Evolutionary conservation across 768 basidiomycete genomes (phyloP).

Genomic region (Paxillus ammoniavirescens): DNA sequence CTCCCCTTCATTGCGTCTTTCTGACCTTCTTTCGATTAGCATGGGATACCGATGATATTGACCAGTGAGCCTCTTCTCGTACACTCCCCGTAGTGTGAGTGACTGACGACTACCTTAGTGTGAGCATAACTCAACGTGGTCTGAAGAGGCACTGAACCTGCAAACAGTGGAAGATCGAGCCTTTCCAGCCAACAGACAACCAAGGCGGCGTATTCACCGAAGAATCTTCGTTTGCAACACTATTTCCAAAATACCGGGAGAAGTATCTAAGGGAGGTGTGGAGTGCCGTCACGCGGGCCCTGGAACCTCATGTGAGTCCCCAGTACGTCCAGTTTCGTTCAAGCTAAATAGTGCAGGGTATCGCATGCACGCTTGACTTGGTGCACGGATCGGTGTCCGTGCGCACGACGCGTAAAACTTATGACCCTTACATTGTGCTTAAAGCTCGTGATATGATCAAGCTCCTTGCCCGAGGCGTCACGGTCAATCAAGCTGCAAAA

Average conservation of each 20-base stretch:
- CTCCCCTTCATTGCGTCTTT: not conserved
- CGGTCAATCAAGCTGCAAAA: slow-evolving; percentile 81
- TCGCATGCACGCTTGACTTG: slow-evolving; percentile 90
- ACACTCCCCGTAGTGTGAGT: not conserved
- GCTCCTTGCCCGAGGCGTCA: slow-evolving; percentile 88
- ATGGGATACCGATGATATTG: slow-evolving; percentile 99
- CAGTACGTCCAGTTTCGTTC: slow-evolving; percentile 12
- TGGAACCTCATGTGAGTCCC: slow-evolving; percentile 70
- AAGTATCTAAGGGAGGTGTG: slow-evolving; percentile 94
- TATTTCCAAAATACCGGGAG: slow-evolving; percentile 98
- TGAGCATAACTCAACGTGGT: slow-evolving; percentile 29
- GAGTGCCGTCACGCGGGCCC: slow-evolving; percentile 82
- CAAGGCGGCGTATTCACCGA: slow-evolving; percentile 84
- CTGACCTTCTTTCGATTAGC: slow-evolving; percentile 48
- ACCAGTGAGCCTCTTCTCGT: slow-evolving; percentile 71
- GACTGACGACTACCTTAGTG: slow-evolving; percentile 34
- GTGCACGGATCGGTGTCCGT: slow-evolving; percentile 98
- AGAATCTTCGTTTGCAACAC: slow-evolving; percentile 96
- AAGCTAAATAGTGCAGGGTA: slow-evolving; percentile 50
- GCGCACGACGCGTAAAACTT: slow-evolving; percentile 93
- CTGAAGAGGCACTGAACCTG: slow-evolving; percentile 11
- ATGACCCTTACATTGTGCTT: slow-evolving; percentile 93
- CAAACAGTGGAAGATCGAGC: slow-evolving; percentile 82
- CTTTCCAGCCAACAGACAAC: slow-evolving; percentile 74
- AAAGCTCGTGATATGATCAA: slow-evolving; percentile 97